These are phyloP conservation scores for Agaricus subrufescens DNA, from an alignment of 768 basidiomycete genomes.

Conservation along the genomic window DNA sequence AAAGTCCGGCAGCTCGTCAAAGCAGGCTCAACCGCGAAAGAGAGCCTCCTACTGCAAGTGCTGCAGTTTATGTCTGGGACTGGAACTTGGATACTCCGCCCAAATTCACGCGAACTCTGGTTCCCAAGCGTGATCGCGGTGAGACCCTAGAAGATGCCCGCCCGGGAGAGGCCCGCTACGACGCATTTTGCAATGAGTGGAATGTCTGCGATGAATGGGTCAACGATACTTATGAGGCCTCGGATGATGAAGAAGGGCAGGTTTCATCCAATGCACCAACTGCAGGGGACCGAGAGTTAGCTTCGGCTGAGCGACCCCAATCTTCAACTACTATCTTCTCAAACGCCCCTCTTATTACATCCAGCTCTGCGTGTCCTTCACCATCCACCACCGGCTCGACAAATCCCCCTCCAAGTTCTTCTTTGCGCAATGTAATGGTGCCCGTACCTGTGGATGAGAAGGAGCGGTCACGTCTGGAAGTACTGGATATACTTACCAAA, in stretches of 20 bases:
- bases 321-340: too few species aligned
- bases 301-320: too few species aligned
- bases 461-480: neutral
- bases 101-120: neutral
- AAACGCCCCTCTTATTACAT: too few species aligned
- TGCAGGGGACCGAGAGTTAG: too few species aligned
- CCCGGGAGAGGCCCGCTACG: too few species aligned
- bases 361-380: too few species aligned
- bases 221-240: neutral
- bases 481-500: neutral
- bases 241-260: neutral
- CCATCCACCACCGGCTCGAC: neutral
- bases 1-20: neutral
- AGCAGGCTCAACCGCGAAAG: too few species aligned
- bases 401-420: neutral
- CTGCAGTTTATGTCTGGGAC: neutral
- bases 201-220: constrained; percentile 1
- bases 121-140: neutral
- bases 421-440: neutral
- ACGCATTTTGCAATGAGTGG: neutral
- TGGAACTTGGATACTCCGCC: neutral
- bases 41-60: too few species aligned
- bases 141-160: too few species aligned
- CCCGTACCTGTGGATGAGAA: too few species aligned
- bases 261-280: too few species aligned